phyloP scores from a whole-genome alignment of 2,329 filamentous ascomycete species.

The Colletotrichum camelliae region DNA sequence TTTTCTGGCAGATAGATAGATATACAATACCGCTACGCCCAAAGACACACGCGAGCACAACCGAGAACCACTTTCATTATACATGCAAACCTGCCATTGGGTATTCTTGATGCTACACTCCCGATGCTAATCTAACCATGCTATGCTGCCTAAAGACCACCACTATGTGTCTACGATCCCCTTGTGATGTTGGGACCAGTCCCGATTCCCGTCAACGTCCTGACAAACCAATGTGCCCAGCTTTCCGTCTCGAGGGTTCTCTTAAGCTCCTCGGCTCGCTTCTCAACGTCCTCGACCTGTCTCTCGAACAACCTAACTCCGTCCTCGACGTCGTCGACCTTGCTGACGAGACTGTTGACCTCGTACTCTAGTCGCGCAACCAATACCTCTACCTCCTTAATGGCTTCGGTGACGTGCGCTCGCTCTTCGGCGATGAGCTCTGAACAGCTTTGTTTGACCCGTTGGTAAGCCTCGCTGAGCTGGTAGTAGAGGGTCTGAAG shows the following conservation, averaged over 20 bases:
- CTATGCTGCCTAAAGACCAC: slow-evolving; percentile 16
- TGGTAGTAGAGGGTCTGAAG: slow-evolving; percentile 73
- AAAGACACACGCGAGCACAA: neutral
- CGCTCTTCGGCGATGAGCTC: slow-evolving; percentile 75
- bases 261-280: slow-evolving; percentile 66
- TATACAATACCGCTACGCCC: neutral
- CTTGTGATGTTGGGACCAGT: slow-evolving; percentile 63
- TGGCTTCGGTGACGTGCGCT: slow-evolving; percentile 69
- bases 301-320: slow-evolving; percentile 80
- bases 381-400: slow-evolving; percentile 81
- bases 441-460: slow-evolving; percentile 69
- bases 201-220: slow-evolving; percentile 65
- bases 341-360: slow-evolving; percentile 77
- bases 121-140: neutral
- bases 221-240: slow-evolving; percentile 68
- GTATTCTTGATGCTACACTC: slow-evolving; percentile 13
- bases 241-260: slow-evolving; percentile 67
- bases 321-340: slow-evolving; percentile 87
- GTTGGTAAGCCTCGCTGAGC: slow-evolving; percentile 72
- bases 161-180: neutral
- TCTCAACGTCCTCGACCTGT: slow-evolving; percentile 76
- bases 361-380: slow-evolving; percentile 92
- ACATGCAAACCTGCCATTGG: neutral
- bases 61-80: neutral
- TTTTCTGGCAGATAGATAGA: too few relatives aligned